Base-by-base conservation (phyloP, 331 rosid genomes). In the Rhamnella rubrinervis region DNA sequence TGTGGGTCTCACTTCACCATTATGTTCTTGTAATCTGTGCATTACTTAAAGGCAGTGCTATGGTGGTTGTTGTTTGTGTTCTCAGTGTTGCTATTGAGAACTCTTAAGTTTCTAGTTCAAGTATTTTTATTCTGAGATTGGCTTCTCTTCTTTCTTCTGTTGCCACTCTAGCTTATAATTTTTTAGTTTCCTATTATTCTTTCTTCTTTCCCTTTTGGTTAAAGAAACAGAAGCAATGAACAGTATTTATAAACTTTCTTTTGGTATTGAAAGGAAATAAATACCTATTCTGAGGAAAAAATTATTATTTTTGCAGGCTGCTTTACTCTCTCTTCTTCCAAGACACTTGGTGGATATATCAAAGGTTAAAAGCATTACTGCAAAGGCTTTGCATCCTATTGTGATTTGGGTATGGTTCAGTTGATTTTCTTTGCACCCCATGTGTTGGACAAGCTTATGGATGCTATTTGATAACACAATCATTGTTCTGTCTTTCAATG, bases 261-360 rank as follows among this genome's bases (percentile, higher is more conserved):
- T 10, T 35, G 38, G 5, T 7, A 18, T 53, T 6, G 58, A 21
- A 53, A 6, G 58, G 10, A 52, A 52, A 40, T 44, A 21, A 37
- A 13, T 59, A 39, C 2, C 23, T 51, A 15, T 55, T 44, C 71
- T 63, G 66, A 80, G 53, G 59, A 76, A 61, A 61, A 75, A 75
- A 78, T 65, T 68, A 25, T 77, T 72, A 26, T 77, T 59, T 53
- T 80, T 78, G 85, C 96, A 93, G 98, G 92, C 97, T 35, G 82
- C 95, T 73, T 78, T 93, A 71, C 88, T 93, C 67, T 93, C 97
- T 76, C 89, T 88, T 76, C 91, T 93, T 76, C 98, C 98, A 63
- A 55, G 26, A 6, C 74, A 87, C 82, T 73, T 88, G 82, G 75
- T 84, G 63, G 75, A 84, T 71, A 68, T 78, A 57, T 80, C 92